Evolutionary conservation across 495 filamentous ascomycete species (phyloP).

Genomic region (Penicillium fimorum): DNA sequence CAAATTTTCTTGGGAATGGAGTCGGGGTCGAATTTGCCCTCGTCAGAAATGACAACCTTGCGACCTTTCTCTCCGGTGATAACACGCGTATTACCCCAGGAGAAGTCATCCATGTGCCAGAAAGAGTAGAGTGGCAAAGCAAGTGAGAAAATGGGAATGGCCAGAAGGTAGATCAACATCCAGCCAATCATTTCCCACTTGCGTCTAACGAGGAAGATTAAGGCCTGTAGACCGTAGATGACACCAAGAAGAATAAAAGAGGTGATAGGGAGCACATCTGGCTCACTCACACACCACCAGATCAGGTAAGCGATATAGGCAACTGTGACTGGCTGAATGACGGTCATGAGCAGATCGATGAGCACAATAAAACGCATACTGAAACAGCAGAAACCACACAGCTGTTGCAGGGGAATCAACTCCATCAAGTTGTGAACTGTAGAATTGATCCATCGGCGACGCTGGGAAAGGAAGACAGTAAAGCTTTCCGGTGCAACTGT

Average conservation of each 20-base stretch:
- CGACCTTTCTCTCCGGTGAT: constrained; percentile 94
- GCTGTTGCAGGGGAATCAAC: constrained; percentile 85
- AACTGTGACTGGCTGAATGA: constrained; percentile 89
- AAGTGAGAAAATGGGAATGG: constrained; percentile 88
- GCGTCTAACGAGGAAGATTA: constrained; percentile 93
- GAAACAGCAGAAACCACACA: constrained; percentile 99
- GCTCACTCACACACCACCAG: constrained; percentile 60
- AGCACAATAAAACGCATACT: constrained; percentile 99
- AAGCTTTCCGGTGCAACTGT: constrained; percentile 94
- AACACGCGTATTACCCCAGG: constrained; percentile 96
- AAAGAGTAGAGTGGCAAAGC: constrained; percentile 92
- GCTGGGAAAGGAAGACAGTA: constrained; percentile 93
- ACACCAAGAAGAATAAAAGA: constrained; percentile 88
- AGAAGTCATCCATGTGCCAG: constrained; percentile 99
- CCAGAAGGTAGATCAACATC: constrained; percentile 95
- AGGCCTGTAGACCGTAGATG: constrained; percentile 93
- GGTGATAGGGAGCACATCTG: constrained; percentile 69
- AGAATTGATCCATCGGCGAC: constrained; percentile 99
- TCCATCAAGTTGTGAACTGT: constrained; percentile 98
- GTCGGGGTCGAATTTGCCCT: constrained; percentile 95
- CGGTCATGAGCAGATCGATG: constrained; percentile 84
- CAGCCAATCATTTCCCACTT: constrained; percentile 99
- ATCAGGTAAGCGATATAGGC: constrained; percentile 91
- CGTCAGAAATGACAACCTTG: constrained; percentile 91
- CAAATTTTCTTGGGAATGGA: constrained; percentile 96